Conservation (phyloP, 768 basidiomycete species). For the Xerocomus brunneocitrinus region DNA sequence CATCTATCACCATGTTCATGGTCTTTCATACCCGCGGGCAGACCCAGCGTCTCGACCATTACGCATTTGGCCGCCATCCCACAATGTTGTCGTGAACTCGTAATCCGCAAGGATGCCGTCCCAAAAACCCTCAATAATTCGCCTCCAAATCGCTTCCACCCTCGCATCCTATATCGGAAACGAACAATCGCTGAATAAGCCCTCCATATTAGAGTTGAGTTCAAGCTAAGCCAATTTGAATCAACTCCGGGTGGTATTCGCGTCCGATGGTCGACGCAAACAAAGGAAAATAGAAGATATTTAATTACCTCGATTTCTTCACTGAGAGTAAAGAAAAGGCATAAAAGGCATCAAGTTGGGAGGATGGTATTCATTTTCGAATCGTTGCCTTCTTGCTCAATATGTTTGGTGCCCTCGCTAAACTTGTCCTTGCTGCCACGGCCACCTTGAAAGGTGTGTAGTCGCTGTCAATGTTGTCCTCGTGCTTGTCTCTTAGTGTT, state of each 20-base stretch:
- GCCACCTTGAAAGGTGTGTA: slow-evolving; percentile 17
- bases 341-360: slow-evolving; percentile 15
- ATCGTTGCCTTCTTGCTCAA: not conserved
- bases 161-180: slow-evolving; percentile 57
- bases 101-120: slow-evolving; percentile 65
- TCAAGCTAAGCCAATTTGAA: not conserved
- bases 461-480: not conserved
- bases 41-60: too few relatives aligned
- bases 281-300: not conserved
- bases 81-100: too few relatives aligned
- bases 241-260: not conserved
- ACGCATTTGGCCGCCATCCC: too few relatives aligned
- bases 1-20: not conserved
- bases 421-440: slow-evolving; percentile 12
- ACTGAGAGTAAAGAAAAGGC: not conserved
- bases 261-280: not conserved
- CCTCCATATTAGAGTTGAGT: not conserved
- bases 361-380: not conserved
- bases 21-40: not conserved
- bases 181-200: not conserved
- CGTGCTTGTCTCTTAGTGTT: not conserved
- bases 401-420: slow-evolving; percentile 19
- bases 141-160: slow-evolving; percentile 81
- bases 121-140: slow-evolving; percentile 73
- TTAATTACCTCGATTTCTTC: not conserved